These are phyloP conservation scores for Pelargonium nanum DNA, from an alignment of 345 rosid species.

Conservation along the genomic window DNA sequence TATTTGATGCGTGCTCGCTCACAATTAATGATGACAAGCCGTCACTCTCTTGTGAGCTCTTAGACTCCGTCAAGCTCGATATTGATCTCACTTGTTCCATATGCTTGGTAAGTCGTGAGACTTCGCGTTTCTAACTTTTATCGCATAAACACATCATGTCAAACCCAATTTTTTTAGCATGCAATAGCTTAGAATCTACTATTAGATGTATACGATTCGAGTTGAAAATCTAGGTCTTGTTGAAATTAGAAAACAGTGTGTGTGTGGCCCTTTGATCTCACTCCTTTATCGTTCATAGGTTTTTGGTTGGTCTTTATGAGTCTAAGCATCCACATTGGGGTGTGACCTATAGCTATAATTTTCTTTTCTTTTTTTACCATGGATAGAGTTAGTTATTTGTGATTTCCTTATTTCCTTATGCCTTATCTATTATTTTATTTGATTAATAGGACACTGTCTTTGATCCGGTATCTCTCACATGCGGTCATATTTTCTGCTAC, in stretches of 20 bases:
- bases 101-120: conserved; percentile 64
- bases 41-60: conserved; percentile 63
- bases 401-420: not conserved
- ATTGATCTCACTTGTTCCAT: conserved; percentile 84
- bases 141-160: not conserved
- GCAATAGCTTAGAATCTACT: too few relatives aligned
- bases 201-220: too few relatives aligned
- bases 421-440: not conserved
- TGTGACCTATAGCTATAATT: too few relatives aligned
- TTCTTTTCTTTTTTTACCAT: too few relatives aligned
- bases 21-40: conserved; percentile 55
- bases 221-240: not conserved
- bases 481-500: conserved; percentile 92
- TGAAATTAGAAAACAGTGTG: too few relatives aligned
- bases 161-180: too few relatives aligned
- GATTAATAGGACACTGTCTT: conserved; percentile 73
- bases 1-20: conserved; percentile 62
- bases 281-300: too few relatives aligned
- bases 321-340: too few relatives aligned
- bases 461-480: conserved; percentile 75
- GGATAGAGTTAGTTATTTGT: too few relatives aligned
- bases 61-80: conserved; percentile 71
- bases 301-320: too few relatives aligned
- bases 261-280: too few relatives aligned
- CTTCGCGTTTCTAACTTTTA: not conserved